Evolutionary conservation across 139 green algal genomes (phyloP), one percentile per base, ranked within the genome.

Genomic region (Dunaliella sp.): DNA sequence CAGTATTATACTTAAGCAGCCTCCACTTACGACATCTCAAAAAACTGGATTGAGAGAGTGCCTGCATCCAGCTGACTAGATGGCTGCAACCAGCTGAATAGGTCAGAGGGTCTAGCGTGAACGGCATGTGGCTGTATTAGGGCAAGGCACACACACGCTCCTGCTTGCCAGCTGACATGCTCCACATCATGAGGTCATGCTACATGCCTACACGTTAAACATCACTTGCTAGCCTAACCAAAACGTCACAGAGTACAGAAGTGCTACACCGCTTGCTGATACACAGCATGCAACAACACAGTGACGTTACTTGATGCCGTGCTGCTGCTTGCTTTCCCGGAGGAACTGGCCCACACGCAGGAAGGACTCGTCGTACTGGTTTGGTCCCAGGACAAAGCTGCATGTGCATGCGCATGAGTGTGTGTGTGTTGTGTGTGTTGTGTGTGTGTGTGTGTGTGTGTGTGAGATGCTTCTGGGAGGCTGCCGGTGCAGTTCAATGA

Each of bases 361-460:
- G 75, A 93, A 93, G 0, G 88, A 91, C 57, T 88, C 84, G 37
- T 93, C 90, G 7, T 83, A 48, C 25, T 81, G 84, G 77, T 93
- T 88, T 0, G 90, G 90, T 30, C 88, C 88, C 35, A 78, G 77
- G 3, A 88, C 81, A 36, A 87, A 87, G 16, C 84, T 88, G 48
- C 57, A 25, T 2, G 38, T 1, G 73, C 1, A 36, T 25, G 35
- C 1, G 25, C 21, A 2, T 12, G 25, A 28, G 77, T 22, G 31
- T 80, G 30, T 80, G 30, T 33, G 30, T 25, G 77, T 38, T n/a
- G 65, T 3, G 58, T 34, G 22, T 33, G 3, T 2, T 82, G 31
- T 34, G 33, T 30, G 7, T 24, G 26, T 86, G 59, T 36, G 35
- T 72, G 35, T 81, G n/a, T 35, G 30, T 28, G 25, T 36, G n/a